Percentiles rank a stretch among this genome's conserved stretches.
Evolutionary conservation across 768 basidiomycete genomes (phyloP).

Genomic region (Pleurotus citrinopileatus): DNA sequence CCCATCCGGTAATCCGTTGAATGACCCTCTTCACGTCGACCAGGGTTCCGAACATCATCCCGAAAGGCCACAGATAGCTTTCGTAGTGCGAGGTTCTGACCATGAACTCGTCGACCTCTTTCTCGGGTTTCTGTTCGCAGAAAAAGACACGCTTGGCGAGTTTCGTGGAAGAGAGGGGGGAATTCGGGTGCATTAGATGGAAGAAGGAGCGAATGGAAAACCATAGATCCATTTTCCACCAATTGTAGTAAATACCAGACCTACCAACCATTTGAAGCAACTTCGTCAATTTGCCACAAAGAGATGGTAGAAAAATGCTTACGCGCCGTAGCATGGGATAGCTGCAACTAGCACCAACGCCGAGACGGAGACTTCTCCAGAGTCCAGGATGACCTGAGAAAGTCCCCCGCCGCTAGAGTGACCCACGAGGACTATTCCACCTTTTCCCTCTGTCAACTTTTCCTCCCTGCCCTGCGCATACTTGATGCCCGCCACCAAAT

Average conservation of each 20-base stretch:
- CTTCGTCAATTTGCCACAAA: background rate
- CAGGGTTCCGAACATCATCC: background rate
- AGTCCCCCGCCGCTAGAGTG: slow-evolving; percentile 7
- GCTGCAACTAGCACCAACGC: background rate
- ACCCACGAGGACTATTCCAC: background rate
- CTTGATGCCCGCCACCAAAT: background rate
- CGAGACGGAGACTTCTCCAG: background rate
- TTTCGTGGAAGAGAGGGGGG: background rate
- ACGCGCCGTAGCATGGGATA: slow-evolving; percentile 2
- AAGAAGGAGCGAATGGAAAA: background rate
- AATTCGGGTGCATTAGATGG: background rate
- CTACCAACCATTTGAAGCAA: background rate
- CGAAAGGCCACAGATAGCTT: slow-evolving; percentile 4
- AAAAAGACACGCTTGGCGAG: background rate
- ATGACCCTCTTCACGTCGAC: slow-evolving; percentile 3
- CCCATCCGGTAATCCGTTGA: background rate
- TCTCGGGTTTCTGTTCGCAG: background rate
- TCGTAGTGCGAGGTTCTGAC: background rate
- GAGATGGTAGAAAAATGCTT: background rate
- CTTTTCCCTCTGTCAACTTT: background rate
- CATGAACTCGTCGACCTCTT: slow-evolving; percentile 1
- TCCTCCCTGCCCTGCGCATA: background rate
- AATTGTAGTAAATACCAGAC: background rate
- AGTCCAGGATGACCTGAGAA: slow-evolving; percentile 1
- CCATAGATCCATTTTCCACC: slow-evolving; percentile 3